A percentile compares a stretch with the other conserved stretches of the same genome.
Conservation (phyloP, 1,284 basidiomycete genomes). For the Puccinia polysora region DNA sequence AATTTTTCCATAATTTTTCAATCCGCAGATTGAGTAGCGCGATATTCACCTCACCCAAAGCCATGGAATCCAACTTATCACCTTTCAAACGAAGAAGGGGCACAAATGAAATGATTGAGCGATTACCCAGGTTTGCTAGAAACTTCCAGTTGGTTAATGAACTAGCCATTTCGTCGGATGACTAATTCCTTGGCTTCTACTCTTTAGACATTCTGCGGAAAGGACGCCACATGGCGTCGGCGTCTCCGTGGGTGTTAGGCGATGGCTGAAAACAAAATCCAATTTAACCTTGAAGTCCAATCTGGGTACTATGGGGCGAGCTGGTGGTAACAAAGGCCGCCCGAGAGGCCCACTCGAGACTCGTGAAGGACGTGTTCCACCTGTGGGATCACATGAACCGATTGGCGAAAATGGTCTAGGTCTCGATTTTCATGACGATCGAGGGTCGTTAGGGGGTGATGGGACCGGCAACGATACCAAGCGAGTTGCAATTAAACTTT, state of each 20-base stretch:
- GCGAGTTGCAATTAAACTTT: slow-evolving; percentile 18
- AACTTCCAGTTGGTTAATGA: background rate
- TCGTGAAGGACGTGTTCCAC: background rate
- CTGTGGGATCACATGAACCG: background rate
- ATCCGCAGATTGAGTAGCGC: slow-evolving; percentile 4
- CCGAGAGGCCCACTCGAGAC: background rate
- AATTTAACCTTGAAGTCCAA: slow-evolving; percentile 37
- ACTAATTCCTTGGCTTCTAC: background rate
- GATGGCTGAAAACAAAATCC: slow-evolving; percentile 42
- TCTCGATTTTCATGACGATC: slow-evolving; percentile 17
- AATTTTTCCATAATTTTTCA: too few relatives aligned
- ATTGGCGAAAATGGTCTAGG: slow-evolving; percentile 14
- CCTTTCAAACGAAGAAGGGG: slow-evolving; percentile 42
- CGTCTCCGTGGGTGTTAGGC: slow-evolving; percentile 39
- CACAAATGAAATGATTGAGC: slow-evolving; percentile 30
- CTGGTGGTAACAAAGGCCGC: background rate
- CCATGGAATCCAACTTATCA: slow-evolving; percentile 28
- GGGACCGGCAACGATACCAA: slow-evolving; percentile 9
- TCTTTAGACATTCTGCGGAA: slow-evolving; percentile 34
- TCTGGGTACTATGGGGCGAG: slow-evolving; percentile 3
- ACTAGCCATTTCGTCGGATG: background rate
- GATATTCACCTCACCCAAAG: slow-evolving; percentile 27
- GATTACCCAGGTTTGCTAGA: slow-evolving; percentile 23
- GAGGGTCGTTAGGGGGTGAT: background rate
- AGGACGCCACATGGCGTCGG: slow-evolving; percentile 40